Percentiles rank a stretch among this genome's conserved stretches.
phyloP scores from a whole-genome alignment of 2,329 filamentous ascomycete genomes.

The Neocatenulostroma microsporum region DNA sequence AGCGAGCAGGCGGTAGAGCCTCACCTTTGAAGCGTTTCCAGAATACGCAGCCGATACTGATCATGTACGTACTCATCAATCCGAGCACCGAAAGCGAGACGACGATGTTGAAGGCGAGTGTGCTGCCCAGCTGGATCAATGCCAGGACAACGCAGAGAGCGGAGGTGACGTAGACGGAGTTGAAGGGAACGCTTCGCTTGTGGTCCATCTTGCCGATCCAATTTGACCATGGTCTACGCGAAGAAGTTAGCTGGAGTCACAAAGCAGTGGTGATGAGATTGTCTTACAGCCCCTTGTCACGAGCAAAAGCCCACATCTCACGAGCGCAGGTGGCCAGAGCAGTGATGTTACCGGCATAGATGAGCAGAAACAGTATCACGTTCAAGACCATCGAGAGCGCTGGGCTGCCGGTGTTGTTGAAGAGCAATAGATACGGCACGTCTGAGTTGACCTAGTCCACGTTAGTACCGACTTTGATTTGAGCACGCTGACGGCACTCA shows the following conservation, averaged over 20 bases:
- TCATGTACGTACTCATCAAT: slow-evolving; percentile 28
- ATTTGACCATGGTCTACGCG: slow-evolving; percentile 25
- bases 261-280: neutral
- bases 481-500: slow-evolving; percentile 17
- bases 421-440: slow-evolving; percentile 14
- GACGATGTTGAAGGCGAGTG: slow-evolving; percentile 25
- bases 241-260: no score
- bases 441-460: slow-evolving; percentile 7
- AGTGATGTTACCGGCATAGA: slow-evolving; percentile 14
- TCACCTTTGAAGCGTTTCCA: slow-evolving; percentile 12
- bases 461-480: neutral
- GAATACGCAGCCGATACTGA: slow-evolving; percentile 26
- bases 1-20: slow-evolving; percentile 14
- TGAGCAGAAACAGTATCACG: slow-evolving; percentile 13
- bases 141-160: slow-evolving; percentile 21
- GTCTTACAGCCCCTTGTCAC: slow-evolving; percentile 3
- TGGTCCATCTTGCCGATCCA: slow-evolving; percentile 21
- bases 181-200: slow-evolving; percentile 20
- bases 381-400: slow-evolving; percentile 14
- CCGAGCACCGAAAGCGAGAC: slow-evolving; percentile 25
- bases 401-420: slow-evolving; percentile 16
- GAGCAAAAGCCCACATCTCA: slow-evolving; percentile 13
- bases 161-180: slow-evolving; percentile 24
- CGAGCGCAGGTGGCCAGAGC: slow-evolving; percentile 13
- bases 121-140: slow-evolving; percentile 27